Evolutionary conservation across 169 alveolate genomes (phyloP), one percentile per base, ranked within the genome.

Genomic region (Theileria orientalis): DNA sequence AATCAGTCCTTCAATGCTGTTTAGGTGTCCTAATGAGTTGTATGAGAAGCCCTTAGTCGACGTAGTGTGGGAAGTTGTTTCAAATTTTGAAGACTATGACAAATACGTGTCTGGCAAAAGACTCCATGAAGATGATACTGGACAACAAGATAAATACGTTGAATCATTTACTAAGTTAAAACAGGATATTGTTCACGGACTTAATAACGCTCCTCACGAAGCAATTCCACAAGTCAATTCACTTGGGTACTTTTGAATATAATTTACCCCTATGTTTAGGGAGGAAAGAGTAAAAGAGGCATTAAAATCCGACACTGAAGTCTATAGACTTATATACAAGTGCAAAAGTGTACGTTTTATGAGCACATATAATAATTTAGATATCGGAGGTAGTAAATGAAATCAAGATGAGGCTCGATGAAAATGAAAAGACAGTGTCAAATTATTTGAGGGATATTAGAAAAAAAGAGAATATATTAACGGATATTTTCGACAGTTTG

Each of bases 31-130:
- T 30, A 25, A 54, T 33, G 32, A 37, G 29, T 30, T 68, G 46
- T 68, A 68, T 46, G 56, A 51, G 5, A 68, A 68, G 21, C 76
- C 76, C 14, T 16, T 68, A 25, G 76, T 68, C 29, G 76, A 68
- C 33, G 73, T 51, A 6, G 64, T 68, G 16, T 68, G 76, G 76
- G 76, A 33, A 0, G 56, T 68, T 14, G 76, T 68, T 40, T 68
- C 76, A 46, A 68, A 68, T 29, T 68, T 68, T 54, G 33, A 44
- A 19, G 76, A 68, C 41, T 68, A 68, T 49, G 66, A 68, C 35
- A 68, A 68, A 52, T 68, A 68, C n/a, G 29, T 42, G 29, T 47
- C 56, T 1, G 72, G 72, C 52, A 63, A 63, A 56, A 56, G 66
- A 40, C 27, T 56, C 14, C 37, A 56, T 37, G 66, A 56, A 14